phyloP scores from a whole-genome alignment of 1,284 basidiomycete species.

The Phylloboletellus chloephorus region DNA sequence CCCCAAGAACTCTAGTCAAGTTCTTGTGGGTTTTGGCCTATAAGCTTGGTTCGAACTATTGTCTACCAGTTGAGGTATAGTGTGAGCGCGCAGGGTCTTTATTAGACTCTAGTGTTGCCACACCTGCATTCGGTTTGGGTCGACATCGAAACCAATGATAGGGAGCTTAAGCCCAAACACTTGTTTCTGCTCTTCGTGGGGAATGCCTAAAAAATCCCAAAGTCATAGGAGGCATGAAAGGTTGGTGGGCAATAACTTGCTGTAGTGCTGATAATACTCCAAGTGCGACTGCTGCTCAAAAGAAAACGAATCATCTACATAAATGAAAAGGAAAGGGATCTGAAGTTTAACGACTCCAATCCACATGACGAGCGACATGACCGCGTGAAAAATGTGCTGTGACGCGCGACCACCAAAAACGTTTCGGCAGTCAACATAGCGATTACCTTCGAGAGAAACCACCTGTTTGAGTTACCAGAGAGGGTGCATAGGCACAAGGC shows the following conservation, averaged over 20 bases:
- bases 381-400: constrained; percentile 27
- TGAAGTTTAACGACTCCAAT: constrained; percentile 21
- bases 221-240: constrained; percentile 26
- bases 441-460: constrained; percentile 23
- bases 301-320: constrained; percentile 30
- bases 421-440: constrained; percentile 30
- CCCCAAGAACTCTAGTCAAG: no score
- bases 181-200: constrained; percentile 33
- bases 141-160: constrained; percentile 33
- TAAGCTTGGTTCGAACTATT: no score
- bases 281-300: constrained; percentile 13
- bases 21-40: no score
- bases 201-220: constrained; percentile 32
- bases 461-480: constrained; percentile 43
- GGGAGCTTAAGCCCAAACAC: constrained; percentile 18
- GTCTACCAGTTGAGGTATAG: no score
- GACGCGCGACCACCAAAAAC: constrained; percentile 32
- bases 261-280: constrained; percentile 28
- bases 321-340: constrained; percentile 22
- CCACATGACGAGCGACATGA: constrained; percentile 35
- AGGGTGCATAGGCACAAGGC: constrained; percentile 34
- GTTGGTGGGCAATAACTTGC: constrained; percentile 19
- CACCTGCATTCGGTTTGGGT: constrained; percentile 27
- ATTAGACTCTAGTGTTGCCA: no score
- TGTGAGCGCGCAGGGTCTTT: no score